Percentiles rank a stretch among this genome's conserved stretches.
Evolutionary conservation across 768 basidiomycete genomes (phyloP).

Genomic region (Neoboletus magnificus): DNA sequence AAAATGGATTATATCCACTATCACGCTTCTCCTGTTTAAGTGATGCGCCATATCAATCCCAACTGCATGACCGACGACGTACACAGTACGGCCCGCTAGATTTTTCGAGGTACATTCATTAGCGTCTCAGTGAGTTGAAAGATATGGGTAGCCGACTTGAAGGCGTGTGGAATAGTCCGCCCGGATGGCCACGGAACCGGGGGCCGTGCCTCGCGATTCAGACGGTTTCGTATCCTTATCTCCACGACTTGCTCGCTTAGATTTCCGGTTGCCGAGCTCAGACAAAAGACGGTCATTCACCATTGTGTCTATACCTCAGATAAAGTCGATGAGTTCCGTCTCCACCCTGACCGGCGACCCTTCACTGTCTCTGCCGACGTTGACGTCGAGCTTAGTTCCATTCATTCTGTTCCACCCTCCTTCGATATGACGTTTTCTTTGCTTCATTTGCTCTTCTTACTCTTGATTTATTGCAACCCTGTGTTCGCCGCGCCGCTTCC

Average conservation of each 20-base stretch:
- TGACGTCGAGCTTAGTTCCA: neutral
- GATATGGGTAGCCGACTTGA: too few species aligned
- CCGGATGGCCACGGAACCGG: too few species aligned
- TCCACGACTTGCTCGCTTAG: neutral
- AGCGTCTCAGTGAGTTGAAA: too few species aligned
- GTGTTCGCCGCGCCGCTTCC: slow-evolving; percentile 14
- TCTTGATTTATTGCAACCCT: slow-evolving; percentile 5
- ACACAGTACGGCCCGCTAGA: too few species aligned
- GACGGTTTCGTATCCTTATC: neutral
- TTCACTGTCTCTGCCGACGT: neutral
- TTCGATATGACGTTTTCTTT: slow-evolving; percentile 12
- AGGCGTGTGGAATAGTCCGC: too few species aligned
- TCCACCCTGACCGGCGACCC: neutral
- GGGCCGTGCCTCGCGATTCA: neutral
- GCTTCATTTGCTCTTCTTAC: neutral
- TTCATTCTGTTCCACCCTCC: neutral
- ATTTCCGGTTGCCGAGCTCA: neutral
- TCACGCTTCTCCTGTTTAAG: too few species aligned
- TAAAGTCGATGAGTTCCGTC: slow-evolving; percentile 2
- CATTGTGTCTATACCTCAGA: slow-evolving; percentile 3
- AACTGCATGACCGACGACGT: too few species aligned
- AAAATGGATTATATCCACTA: too few species aligned
- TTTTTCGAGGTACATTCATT: too few species aligned
- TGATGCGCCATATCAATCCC: too few species aligned
- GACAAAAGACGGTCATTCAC: neutral